Conservation (phyloP, 1,284 basidiomycete species). For the Rugiboletus extremiorientalis region DNA sequence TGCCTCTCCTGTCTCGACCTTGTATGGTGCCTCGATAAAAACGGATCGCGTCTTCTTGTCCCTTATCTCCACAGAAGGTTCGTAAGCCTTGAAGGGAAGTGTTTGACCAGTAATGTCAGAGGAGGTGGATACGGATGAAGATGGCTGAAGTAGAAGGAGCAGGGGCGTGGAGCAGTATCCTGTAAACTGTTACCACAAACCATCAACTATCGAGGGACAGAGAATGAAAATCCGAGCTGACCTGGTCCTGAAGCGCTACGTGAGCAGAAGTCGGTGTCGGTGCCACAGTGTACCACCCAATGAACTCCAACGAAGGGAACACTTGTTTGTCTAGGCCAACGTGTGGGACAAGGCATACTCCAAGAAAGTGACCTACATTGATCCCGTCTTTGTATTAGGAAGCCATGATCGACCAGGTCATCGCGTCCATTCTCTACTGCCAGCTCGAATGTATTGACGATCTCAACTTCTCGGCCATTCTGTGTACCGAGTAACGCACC, state of each 20-base stretch:
- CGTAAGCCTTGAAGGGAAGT: slow-evolving; percentile 87
- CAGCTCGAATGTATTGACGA: slow-evolving; percentile 95
- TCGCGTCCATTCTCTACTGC: slow-evolving; percentile 54
- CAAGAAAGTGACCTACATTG: slow-evolving; percentile 67
- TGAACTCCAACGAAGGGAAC: slow-evolving; percentile 93
- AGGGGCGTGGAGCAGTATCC: slow-evolving; percentile 73
- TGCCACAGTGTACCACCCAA: slow-evolving; percentile 96
- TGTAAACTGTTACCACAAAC: slow-evolving; percentile 53
- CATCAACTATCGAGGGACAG: background rate
- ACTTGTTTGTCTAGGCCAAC: slow-evolving; percentile 85
- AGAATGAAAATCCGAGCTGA: slow-evolving; percentile 31
- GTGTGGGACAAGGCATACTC: slow-evolving; percentile 7
- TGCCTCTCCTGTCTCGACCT: slow-evolving; percentile 96
- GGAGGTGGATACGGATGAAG: slow-evolving; percentile 46
- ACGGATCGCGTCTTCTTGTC: slow-evolving; percentile 75
- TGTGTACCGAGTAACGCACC: slow-evolving; percentile 96
- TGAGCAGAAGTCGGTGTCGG: slow-evolving; percentile 69
- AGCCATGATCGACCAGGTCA: slow-evolving; percentile 73
- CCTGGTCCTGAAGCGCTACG: slow-evolving; percentile 85
- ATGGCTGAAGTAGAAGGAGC: slow-evolving; percentile 70
- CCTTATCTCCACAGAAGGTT: slow-evolving; percentile 81
- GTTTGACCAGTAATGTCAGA: slow-evolving; percentile 62
- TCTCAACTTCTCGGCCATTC: slow-evolving; percentile 90
- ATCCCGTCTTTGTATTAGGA: slow-evolving; percentile 80
- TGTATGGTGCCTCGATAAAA: slow-evolving; percentile 81